A percentile compares a stretch with the other conserved stretches of the same genome.
Conservation (phyloP, 345 rosid genomes). For the Eucalyptus cloeziana region DNA sequence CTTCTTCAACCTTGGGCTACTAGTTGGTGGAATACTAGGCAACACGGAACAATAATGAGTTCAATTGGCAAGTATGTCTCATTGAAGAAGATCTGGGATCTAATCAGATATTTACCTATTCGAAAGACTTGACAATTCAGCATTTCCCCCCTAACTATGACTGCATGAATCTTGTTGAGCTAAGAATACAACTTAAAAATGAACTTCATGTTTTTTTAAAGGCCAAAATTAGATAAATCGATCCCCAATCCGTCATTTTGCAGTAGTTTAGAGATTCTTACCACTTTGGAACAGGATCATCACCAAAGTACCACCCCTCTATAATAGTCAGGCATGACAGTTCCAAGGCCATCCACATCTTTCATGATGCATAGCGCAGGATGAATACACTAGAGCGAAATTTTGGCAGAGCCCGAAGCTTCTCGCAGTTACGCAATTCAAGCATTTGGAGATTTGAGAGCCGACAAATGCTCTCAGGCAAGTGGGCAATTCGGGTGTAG, state of each 20-base stretch:
- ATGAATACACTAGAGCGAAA: accelerated
- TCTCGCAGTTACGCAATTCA: accelerated
- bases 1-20: neutral
- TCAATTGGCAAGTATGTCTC: neutral
- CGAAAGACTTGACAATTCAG: accelerated
- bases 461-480: neutral
- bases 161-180: neutral
- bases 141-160: neutral
- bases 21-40: neutral
- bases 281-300: neutral
- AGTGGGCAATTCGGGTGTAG: neutral
- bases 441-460: neutral
- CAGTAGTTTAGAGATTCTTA: neutral
- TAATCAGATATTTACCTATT: accelerated
- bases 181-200: neutral
- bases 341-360: neutral
- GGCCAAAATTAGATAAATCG: neutral
- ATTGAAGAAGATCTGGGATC: neutral
- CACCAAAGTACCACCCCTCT: accelerated
- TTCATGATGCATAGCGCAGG: accelerated
- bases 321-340: neutral
- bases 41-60: accelerated
- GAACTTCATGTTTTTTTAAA: neutral
- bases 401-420: neutral
- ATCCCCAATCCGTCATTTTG: accelerated